Evolutionary conservation across 2,329 filamentous ascomycete genomes (phyloP), one percentile per base, ranked within the genome.

Genomic region (Coniochaeta sp.): DNA sequence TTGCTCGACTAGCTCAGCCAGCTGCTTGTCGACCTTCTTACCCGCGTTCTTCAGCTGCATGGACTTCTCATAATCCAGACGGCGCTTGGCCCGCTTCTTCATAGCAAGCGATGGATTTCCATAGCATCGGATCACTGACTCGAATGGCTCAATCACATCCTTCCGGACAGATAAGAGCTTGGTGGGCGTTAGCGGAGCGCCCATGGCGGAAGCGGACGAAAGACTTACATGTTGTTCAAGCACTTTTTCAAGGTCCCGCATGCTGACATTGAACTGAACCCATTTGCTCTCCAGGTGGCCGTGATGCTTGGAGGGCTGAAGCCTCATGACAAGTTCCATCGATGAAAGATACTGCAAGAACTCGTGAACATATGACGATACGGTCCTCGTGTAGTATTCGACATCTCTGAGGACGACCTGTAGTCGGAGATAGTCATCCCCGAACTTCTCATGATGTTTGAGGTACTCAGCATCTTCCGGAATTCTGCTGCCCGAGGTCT

Each of bases 391-490:
- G 72, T 98, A 98, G 67, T 88, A 91, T 69, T 97, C 91, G n/a
- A 96, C 89, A 71, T 98, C 95, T 61, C 93, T 87, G 69, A 96
- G 86, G 47, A 97, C 91, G 43, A 99, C 89, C 70, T 98, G 93
- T 31, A 98, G 78, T 62, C 93, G 89, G 63, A 97, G 88, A 73
- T 92, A 97, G 71, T 97, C 93, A 63, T 96, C 91, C 34, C 90
- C 89, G 68, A 96, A 98, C 68, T 87, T 91, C 70, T 96, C 90
- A 62, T 93, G 87, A 31, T 95, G 78, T 64, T 89, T 87, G 61
- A 88, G 83, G 72, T 96, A 99, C 17, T 87, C 87, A 6, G 87
- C 81, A 72, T 99, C 95, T 66, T 96, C 91, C 52, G 89, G 84
- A 59, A 86, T 74, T 50, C 80, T 78, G 66, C 76, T 78, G 67